Conservation (phyloP, 176 grass and related monocot species). For the Musa acuminata region DNA sequence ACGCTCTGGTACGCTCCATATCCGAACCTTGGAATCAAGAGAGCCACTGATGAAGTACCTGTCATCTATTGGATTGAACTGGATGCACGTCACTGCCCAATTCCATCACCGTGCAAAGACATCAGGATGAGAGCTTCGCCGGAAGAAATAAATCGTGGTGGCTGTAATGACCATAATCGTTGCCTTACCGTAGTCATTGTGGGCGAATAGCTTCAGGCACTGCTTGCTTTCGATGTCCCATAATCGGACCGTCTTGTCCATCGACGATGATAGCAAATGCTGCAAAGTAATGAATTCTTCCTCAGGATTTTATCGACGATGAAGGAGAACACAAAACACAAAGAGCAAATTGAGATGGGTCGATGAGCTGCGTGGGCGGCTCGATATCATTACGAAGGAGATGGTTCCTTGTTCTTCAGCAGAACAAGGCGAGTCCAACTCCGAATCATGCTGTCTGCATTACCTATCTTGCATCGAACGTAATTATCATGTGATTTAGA, state of each 20-base stretch:
- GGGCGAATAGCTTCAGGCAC: conserved; percentile 68
- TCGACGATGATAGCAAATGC: conserved; percentile 72
- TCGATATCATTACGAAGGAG: too few species aligned
- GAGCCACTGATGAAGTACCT: conserved; percentile 90
- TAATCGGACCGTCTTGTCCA: conserved; percentile 96
- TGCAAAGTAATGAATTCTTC: neutral
- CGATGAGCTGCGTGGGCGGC: neutral
- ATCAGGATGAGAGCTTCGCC: neutral
- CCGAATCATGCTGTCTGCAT: too few species aligned
- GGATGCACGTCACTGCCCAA: conserved; percentile 63
- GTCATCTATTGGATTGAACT: conserved; percentile 91
- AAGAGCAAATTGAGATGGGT: neutral
- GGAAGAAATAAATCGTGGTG: neutral
- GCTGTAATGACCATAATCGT: neutral
- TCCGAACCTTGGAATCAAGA: conserved; percentile 76
- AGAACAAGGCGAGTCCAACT: too few species aligned
- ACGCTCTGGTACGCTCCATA: conserved; percentile 73
- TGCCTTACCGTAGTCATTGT: conserved; percentile 69
- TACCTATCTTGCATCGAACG: too few species aligned
- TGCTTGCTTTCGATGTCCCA: conserved; percentile 63
- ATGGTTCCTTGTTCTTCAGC: too few species aligned
- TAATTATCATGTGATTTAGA: too few species aligned
- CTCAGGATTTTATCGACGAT: neutral
- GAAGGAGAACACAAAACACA: neutral
- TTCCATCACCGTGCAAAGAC: neutral